Base-by-base conservation (phyloP, 352 stramenopile genomes). In the Phytophthora podocarpi region DNA sequence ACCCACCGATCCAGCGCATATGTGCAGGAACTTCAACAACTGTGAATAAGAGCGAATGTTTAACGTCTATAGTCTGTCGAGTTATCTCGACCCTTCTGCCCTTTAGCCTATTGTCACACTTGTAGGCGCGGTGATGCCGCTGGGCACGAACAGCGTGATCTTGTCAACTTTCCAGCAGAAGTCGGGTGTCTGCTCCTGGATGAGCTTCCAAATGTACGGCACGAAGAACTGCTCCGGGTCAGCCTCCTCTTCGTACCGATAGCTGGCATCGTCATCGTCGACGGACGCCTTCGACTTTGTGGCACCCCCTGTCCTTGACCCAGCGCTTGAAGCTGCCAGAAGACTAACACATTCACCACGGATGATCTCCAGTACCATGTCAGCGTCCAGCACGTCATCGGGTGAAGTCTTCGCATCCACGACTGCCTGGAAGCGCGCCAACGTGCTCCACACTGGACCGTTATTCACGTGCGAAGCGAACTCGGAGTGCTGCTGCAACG, bases 131-230 rank as follows among this genome's bases (percentile, higher is more conserved):
- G 37, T 46, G 36, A 31, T 64, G 16, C 42, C 32, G 16, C 48
- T 73, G 6, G 77, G 69, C 26, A 76, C 53, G 24, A 92, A 92
- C 34, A 92, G 81, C 40, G 83, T 92, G 67, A 91, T 90, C 66
- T 92, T 92, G 46, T 91, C 81, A 5, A 72, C 65, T 45, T 87
- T 89, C 85, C 85, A 94, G 62, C 77, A 84, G 36, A 91, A 90
- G 18, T 94, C 85, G 5, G 81, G 76, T 21, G 85, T 91, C 52
- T 89, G 74, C 50, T 90, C 79, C 35, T 79, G 84, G 11, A 92
- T 75, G 31, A 89, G 66, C 46, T 80, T 84, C 85, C 85, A 91
- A 47, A 95, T 79, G 65, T 89, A 87, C 43, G 78, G 81, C 45
- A 90, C 62, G 61, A 95, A 95, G 60, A 91, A 95, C 39, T 88